A percentile compares a stretch with the other conserved stretches of the same genome.
These are phyloP conservation scores for Yamadazyma spencermartinsiae DNA, from an alignment of 1,139 yeast genomes.

Conservation along the genomic window DNA sequence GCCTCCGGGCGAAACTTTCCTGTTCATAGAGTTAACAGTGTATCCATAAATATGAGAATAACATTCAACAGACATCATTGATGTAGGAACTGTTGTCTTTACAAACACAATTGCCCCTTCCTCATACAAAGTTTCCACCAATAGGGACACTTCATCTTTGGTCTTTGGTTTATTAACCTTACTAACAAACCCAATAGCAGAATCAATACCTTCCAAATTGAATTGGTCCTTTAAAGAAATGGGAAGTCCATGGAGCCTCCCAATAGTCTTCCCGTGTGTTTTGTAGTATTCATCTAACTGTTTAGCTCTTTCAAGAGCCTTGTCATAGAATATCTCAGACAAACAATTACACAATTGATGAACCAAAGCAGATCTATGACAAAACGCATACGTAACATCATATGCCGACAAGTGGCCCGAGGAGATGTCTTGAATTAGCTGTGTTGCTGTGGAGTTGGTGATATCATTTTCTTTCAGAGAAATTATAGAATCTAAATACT, in stretches of 20 bases:
- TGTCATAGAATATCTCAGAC: constrained; percentile 33
- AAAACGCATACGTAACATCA: constrained; percentile 15
- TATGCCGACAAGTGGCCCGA: constrained; percentile 12
- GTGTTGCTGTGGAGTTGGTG: constrained; percentile 21
- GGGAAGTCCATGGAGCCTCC: constrained; percentile 39
- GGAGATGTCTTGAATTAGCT: constrained; percentile 6
- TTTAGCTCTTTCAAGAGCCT: constrained; percentile 26
- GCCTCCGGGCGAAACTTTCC: constrained; percentile 48
- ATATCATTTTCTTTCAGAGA: constrained; percentile 30
- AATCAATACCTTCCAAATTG: constrained; percentile 41
- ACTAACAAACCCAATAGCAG: constrained; percentile 46
- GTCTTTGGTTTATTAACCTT: constrained; percentile 22
- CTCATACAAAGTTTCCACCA: constrained; percentile 46
- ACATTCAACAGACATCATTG: constrained; percentile 44
- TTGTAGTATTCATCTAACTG: constrained; percentile 25
- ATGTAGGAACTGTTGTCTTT: constrained; percentile 44
- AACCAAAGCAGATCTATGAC: constrained; percentile 38
- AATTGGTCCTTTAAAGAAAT: constrained; percentile 34
- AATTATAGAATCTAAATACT: constrained; percentile 30
- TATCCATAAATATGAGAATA: constrained; percentile 38
- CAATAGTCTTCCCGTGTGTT: constrained; percentile 22
- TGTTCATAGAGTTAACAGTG: constrained; percentile 35
- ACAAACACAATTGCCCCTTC: constrained; percentile 65
- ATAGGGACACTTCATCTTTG: constrained; percentile 12
- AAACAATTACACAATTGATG: constrained; percentile 43